Evolutionary conservation across 2,329 filamentous ascomycete species (phyloP), one percentile per base, ranked within the genome.

Genomic region (Ascochyta rabiei): DNA sequence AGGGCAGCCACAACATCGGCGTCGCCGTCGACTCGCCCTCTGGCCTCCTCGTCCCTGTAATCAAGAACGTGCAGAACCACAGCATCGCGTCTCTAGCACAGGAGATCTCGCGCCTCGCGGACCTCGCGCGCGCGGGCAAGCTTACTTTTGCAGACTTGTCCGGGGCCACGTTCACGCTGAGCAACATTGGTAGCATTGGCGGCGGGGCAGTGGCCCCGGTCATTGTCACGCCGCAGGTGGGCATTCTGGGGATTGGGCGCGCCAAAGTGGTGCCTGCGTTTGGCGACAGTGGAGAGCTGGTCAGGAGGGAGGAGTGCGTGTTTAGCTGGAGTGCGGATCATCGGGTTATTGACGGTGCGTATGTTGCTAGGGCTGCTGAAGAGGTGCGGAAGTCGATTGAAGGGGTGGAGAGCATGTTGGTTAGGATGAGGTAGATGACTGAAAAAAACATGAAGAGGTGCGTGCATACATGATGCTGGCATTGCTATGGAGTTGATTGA

Each of bases 241-340:
- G 91, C 8, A 99, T 99, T 70, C 76, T 99, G 24, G 95, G 93
- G 10, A 82, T 99, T 26, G 95, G 95, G 5, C 86, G 89, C 63
- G 86, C 92, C 74, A 89, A 88, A 66, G 84, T 85, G 1, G 84
- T 96, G 28, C 95, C 95, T 10, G 89, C 91, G 2, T 98, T 98
- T 75, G 77, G 76, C 21, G 75, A 77, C 57, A 66, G 76, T 35
- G 79, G 75, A 2, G 72, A 76, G 72, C 80, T 98, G 12, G 82
- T 93, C 12, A 86, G 85, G 76, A 90, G 86, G 74, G 88, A 96
- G 69, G 84, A 96, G 57, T 88, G 89, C 72, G 92, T 96, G 71
- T 91, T 98, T 66, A 98, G 93, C 77, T 98, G 93, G 93, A 93
- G 90, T 74, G 93, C 93, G 6, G 93, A 98, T 76, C 95, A 99